Conservation (phyloP, 306 rosid genomes). For the Hippophae tibetana region DNA sequence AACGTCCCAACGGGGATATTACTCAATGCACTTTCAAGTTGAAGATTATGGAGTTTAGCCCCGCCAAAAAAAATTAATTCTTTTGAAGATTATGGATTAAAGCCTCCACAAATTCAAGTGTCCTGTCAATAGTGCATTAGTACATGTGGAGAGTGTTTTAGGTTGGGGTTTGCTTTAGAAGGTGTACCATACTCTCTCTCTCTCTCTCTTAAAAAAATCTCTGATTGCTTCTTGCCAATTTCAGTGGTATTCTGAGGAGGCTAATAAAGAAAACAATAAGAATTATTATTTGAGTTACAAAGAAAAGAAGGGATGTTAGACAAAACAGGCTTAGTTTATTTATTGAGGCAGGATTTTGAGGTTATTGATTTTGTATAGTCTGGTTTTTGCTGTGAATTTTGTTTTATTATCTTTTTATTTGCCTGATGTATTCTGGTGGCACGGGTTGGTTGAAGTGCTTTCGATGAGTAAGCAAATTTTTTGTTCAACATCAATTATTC, state of each 20-base stretch:
- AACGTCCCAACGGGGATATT: slow-evolving; percentile 32
- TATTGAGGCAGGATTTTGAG: slow-evolving; percentile 22
- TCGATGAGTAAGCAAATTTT: too few species aligned
- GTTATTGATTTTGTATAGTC: slow-evolving; percentile 36
- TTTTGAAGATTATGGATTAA: slow-evolving; percentile 9
- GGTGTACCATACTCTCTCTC: slow-evolving; percentile 11
- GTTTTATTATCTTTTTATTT: neutral
- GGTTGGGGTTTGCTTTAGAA: neutral
- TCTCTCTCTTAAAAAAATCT: slow-evolving; percentile 9
- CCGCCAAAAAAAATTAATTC: neutral
- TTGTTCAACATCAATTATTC: too few species aligned
- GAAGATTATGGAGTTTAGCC: slow-evolving; percentile 13
- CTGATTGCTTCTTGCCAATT: slow-evolving; percentile 30
- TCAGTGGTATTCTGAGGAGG: slow-evolving; percentile 42
- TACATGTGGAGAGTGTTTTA: slow-evolving; percentile 7
- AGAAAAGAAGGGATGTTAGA: slow-evolving; percentile 14
- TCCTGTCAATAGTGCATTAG: slow-evolving; percentile 9
- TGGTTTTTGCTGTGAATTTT: slow-evolving; percentile 22
- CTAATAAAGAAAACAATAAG: slow-evolving; percentile 25
- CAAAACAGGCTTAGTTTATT: slow-evolving; percentile 15
- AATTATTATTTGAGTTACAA: slow-evolving; percentile 9
- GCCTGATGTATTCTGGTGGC: slow-evolving; percentile 20
- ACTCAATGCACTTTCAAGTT: slow-evolving; percentile 16
- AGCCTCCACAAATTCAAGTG: slow-evolving; percentile 15
- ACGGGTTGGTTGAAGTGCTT: neutral